Evolutionary conservation across 371 early-diverging fungal genomes (phyloP), one percentile per base, ranked within the genome.

Genomic region (Mucor plumbeus): DNA sequence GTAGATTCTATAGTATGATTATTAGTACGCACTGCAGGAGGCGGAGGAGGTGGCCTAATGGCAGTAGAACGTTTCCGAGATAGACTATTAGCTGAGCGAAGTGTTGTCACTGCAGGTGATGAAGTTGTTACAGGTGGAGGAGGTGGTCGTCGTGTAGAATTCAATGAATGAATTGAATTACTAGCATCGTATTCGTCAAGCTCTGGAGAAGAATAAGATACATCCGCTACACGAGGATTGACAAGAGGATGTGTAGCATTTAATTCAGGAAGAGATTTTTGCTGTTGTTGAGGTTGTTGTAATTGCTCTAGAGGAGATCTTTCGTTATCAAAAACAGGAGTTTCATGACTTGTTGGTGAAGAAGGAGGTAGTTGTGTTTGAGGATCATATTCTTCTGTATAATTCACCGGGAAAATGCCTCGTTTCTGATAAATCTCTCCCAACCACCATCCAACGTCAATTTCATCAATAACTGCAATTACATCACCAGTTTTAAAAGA

Each of bases 321-420:
- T 7, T 34, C 35, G 8, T 55, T 33, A 15, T 55, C 41, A 19
- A 50, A 8, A 10, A 10, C 50, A 50, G 56, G 56, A 10, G 35
- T 34, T 6, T 33, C 56, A 9, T 35, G 15, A 17, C 17, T 55
- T 15, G 5, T 5, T 9, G 61, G 61, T 35, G 47, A 44, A 36
- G 48, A 50, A 13, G 48, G 58, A 17, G 47, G 57, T 14, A 53
- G 69, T 35, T 35, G 48, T 47, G 14, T 39, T 21, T 36, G 50
- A 31, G 43, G 21, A 10, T 56, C 17, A 53, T 59, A 58, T 6
- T 48, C 57, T 17, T 90, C 91, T 5, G 89, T 89, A 61, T 94
- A 94, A 64, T 92, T 92, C n/a, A 87, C 86, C n/a, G 95, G 95
- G 74, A 95, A 94, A 71, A 95, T 87, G 19, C 95, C 95, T 7